Evolutionary conservation across 2,329 filamentous ascomycete species (phyloP), one percentile per base, ranked within the genome.

Genomic region (Talaromyces piceae): DNA sequence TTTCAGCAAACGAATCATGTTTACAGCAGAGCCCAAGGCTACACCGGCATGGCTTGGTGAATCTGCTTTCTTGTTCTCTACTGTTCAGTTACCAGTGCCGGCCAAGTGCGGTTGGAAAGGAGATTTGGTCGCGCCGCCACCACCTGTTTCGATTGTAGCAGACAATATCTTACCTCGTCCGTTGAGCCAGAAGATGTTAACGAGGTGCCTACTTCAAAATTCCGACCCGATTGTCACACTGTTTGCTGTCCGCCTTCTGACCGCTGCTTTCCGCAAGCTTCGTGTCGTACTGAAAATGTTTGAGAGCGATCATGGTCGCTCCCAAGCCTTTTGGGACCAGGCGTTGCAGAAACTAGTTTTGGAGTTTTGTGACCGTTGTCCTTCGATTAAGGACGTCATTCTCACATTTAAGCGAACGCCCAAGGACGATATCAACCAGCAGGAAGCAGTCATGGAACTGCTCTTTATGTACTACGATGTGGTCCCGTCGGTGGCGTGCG

Each of bases 21-120:
- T 97, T 61, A 82, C 84, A 0, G 89, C 95, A 56, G 91, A 97
- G 39, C 91, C 93, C 0, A 97, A 95, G 63, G 77, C 94, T 4
- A 93, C 90, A 3, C 84, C 90, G 41, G 93, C 90, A 0, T 98
- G 93, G 93, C 87, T 97, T 58, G 91, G 91, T 39, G 95, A 94
- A 64, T 89, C 90, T 0, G 83, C 90, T 0, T 88, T 97, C 56
- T 72, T 98, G 4, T 95, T 94, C 67, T 87, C 86, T 54, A 82
- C 84, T 1, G 82, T 96, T 43, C 80, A 85, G 52, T 73, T 94
- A 30, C 82, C 84, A 1, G 74, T 95, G 2, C 91, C 91, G 2
- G 64, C 73, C 23, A 80, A 79, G 54, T 88, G 91, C 62, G 89
- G 89, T 11, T 81, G 83, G 58, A 75, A 75, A 37, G 76, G 79